phyloP scores from a whole-genome alignment of 1,284 basidiomycete species.

The Sporisorium exsertum region DNA sequence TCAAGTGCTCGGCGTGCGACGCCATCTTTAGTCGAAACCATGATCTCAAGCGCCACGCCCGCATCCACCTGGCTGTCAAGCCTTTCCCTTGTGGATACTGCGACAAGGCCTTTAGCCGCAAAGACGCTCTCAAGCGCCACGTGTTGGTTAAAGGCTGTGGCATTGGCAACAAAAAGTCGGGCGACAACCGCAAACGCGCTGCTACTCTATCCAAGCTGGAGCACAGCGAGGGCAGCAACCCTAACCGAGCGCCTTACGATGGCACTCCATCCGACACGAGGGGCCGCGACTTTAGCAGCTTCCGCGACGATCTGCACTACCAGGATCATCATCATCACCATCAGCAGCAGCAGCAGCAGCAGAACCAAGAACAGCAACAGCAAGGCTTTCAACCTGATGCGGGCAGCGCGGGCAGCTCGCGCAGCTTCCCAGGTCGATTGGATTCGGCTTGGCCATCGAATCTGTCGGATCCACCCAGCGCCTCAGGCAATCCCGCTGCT shows the following conservation, averaged over 20 bases:
- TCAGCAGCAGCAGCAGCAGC: constrained; percentile 6
- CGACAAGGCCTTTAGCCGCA: constrained; percentile 62
- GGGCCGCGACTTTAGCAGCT: constrained; percentile 28
- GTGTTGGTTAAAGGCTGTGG: constrained; percentile 59
- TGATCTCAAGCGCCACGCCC: constrained; percentile 63
- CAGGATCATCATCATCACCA: constrained; percentile 31
- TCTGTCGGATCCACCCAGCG: constrained; percentile 4
- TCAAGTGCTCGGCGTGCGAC: constrained; percentile 60
- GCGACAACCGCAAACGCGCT: constrained; percentile 34
- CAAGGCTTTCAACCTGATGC: constrained; percentile 19
- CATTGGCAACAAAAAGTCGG: constrained; percentile 50
- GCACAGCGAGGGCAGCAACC: constrained; percentile 20
- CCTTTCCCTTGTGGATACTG: constrained; percentile 60
- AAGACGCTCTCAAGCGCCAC: constrained; percentile 63
- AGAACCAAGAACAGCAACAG: neutral
- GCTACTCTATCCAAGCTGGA: constrained; percentile 45
- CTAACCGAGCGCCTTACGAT: constrained; percentile 23
- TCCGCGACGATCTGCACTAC: constrained; percentile 27
- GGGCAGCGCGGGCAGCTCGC: constrained; percentile 14
- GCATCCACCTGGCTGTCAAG: constrained; percentile 66
- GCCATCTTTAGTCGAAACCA: constrained; percentile 65
- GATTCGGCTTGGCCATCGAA: constrained; percentile 24
- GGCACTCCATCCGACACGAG: constrained; percentile 23
- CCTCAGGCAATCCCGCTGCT: constrained; percentile 4
- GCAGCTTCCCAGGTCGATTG: constrained; percentile 20